Base-by-base conservation (phyloP, 2,329 filamentous ascomycete species). In the Waltergamsia citrina region DNA sequence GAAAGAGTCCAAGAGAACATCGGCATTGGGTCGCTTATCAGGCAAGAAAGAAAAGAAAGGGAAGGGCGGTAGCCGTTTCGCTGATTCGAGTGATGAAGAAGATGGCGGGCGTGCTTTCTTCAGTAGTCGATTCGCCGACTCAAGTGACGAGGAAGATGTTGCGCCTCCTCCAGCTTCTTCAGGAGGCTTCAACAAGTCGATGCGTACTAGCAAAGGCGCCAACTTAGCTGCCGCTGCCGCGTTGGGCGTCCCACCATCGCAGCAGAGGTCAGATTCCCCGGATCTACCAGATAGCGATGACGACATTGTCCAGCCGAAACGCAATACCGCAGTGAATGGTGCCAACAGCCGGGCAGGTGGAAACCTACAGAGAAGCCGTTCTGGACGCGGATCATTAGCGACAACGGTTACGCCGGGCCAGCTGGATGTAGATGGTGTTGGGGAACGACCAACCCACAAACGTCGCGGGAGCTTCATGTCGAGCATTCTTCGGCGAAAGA, bases 61-160 rank as follows among this genome's bases (percentile, higher is more conserved):
- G 14, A 50, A 43, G 34, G 53, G 57, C 38, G 48, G 57, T 6
- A 75, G 71, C 42, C 65, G 77, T 1, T 74, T 81, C 39, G 65
- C 51, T 4, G 73, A 81, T 52, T 77, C 78, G 4, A 74, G 82
- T 40, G 76, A 78, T 41, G 77, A 81, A 23, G 69, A 71, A 3
- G 59, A 59, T 10, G 60, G 29, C 44, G 23, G 51, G 44, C 20
- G 49, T 39, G 16, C 48, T 40, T 12, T 46, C 41, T 74, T 71
- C 47, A 56, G 50, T 21, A 78, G 74, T 46, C 76, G 81, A 1
- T 82, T 86, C 45, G 74, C 64, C 2, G 79, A 85, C 46, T 85
- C 81, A 2, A 85, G 81, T 47, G 81, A 85, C 36, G 79, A 83
- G 16, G 43, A 46, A 11, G 43, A 41, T 7, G 25, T 37, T 11